Evolutionary conservation across 2,329 filamentous ascomycete genomes (phyloP).

Genomic region (Nemania diffusa): DNA sequence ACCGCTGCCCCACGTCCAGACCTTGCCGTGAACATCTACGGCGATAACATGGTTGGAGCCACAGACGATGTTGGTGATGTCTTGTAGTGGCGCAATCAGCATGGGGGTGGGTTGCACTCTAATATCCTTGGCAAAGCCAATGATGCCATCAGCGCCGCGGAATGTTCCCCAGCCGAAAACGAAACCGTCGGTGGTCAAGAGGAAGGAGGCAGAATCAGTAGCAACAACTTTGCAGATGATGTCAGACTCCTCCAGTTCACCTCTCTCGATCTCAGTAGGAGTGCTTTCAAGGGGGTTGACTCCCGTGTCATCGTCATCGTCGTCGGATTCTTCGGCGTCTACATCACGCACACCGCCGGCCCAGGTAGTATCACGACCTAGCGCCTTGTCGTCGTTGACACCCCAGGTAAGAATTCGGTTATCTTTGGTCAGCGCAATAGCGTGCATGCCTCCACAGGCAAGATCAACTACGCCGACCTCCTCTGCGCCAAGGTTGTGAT

Average conservation of each 20-base stretch:
- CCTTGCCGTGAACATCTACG: conserved; percentile 74
- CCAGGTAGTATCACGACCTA: conserved; percentile 75
- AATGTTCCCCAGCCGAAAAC: conserved; percentile 78
- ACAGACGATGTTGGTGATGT: conserved; percentile 69
- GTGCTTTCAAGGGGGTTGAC: conserved; percentile 79
- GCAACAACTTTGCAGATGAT: conserved; percentile 70
- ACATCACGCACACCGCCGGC: conserved; percentile 70
- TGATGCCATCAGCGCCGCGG: conserved; percentile 66
- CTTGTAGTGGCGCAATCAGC: conserved; percentile 67
- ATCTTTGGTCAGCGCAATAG: conserved; percentile 73
- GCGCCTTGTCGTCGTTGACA: conserved; percentile 79
- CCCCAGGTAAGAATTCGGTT: conserved; percentile 82
- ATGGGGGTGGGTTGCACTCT: conserved; percentile 59
- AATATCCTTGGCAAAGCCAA: conserved; percentile 68
- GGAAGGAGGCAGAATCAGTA: conserved; percentile 71
- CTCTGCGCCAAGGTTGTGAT: conserved; percentile 65
- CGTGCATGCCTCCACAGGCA: conserved; percentile 77
- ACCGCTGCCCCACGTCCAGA: conserved; percentile 84
- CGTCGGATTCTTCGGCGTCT: conserved; percentile 55
- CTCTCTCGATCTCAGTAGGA: conserved; percentile 68
- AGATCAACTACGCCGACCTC: conserved; percentile 71
- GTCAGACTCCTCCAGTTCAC: conserved; percentile 69
- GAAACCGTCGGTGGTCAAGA: conserved; percentile 69
- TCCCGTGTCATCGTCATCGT: conserved; percentile 67
- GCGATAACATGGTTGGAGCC: conserved; percentile 76